These are phyloP conservation scores for Tricholoma furcatifolium DNA, from an alignment of 768 basidiomycete genomes.

Conservation along the genomic window DNA sequence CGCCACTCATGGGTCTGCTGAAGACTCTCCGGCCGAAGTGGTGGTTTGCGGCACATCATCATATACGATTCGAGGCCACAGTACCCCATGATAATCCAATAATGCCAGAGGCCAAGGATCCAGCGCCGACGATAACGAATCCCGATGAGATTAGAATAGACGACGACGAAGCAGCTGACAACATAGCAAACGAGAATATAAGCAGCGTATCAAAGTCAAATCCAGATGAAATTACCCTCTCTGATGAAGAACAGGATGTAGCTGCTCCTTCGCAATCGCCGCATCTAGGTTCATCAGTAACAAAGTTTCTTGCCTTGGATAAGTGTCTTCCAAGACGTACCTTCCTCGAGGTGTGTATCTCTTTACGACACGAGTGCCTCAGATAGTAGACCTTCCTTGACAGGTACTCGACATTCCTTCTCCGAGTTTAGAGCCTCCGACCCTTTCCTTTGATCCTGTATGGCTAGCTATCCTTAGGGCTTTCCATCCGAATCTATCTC, in stretches of 20 bases:
- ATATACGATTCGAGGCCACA: constrained; percentile 79
- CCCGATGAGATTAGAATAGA: constrained; percentile 43
- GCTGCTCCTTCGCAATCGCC: constrained; percentile 21
- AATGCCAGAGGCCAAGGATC: not conserved
- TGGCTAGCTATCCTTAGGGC: constrained; percentile 95
- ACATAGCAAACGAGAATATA: not conserved
- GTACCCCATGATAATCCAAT: constrained; percentile 40
- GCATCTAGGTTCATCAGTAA: constrained; percentile 37
- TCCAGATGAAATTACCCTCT: constrained; percentile 43
- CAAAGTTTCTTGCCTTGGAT: constrained; percentile 86
- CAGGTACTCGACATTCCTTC: constrained; percentile 70
- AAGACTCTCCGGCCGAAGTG: constrained; percentile 69
- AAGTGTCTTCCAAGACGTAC: constrained; percentile 79
- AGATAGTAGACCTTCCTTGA: not conserved
- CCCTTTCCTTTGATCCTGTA: constrained; percentile 71
- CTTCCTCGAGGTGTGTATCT: constrained; percentile 69
- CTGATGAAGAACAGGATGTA: constrained; percentile 45
- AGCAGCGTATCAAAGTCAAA: constrained; percentile 2
- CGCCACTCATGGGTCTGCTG: constrained; percentile 79
- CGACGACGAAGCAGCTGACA: constrained; percentile 41
- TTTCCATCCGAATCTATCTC: constrained; percentile 76
- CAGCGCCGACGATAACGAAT: not conserved
- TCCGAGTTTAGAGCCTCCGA: constrained; percentile 21
- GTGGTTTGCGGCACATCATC: constrained; percentile 95
- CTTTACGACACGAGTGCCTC: not conserved